Conservation (phyloP, 139 green algal species). For the Protoeuglena noctilucae region DNA sequence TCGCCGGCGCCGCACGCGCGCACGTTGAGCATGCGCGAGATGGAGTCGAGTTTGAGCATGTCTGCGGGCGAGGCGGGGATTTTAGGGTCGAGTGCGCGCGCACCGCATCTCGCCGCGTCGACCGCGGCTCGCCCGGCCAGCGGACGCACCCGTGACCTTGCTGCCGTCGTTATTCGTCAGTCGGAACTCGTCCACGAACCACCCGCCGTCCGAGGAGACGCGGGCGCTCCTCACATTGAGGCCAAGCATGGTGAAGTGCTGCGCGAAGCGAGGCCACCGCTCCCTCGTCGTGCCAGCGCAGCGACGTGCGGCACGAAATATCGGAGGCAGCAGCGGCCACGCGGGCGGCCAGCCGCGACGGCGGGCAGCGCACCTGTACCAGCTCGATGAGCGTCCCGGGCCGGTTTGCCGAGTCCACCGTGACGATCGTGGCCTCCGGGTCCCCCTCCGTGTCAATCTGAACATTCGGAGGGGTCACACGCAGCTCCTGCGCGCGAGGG, state of each 20-base stretch:
- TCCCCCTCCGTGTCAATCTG: constrained; percentile 61
- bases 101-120: too few species aligned
- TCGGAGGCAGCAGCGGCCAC: not conserved
- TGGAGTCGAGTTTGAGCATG: constrained; percentile 48
- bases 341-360: not conserved
- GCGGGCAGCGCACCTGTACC: not conserved
- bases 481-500: too few species aligned
- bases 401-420: constrained; percentile 83
- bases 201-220: constrained; percentile 82
- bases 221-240: constrained; percentile 59
- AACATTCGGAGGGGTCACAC: constrained; percentile 60
- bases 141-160: too few species aligned
- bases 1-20: not conserved
- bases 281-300: too few species aligned
- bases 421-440: constrained; percentile 55
- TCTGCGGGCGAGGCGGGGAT: too few species aligned
- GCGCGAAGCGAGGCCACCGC: constrained; percentile 28
- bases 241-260: constrained; percentile 82
- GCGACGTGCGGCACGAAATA: too few species aligned
- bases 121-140: too few species aligned
- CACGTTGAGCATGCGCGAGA: constrained; percentile 33
- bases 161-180: constrained; percentile 52
- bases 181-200: constrained; percentile 94
- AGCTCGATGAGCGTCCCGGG: constrained; percentile 84
- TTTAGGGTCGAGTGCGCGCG: too few species aligned